These are phyloP conservation scores for Candida pseudoglaebosa DNA, from an alignment of 805 yeast genomes.

Conservation along the genomic window DNA sequence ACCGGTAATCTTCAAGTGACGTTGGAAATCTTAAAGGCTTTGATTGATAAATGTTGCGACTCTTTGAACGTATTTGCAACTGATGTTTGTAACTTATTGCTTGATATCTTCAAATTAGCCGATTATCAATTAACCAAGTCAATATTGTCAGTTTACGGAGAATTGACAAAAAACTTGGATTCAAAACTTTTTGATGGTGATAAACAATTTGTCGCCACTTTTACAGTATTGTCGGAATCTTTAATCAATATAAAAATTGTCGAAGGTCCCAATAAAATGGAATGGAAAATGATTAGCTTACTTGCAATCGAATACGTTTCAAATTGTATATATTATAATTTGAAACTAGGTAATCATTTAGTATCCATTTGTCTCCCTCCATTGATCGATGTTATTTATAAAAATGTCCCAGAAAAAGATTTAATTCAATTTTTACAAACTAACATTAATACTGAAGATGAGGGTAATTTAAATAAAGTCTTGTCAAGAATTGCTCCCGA, in stretches of 20 bases:
- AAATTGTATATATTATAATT: constrained; percentile 32
- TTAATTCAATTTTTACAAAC: constrained; percentile 22
- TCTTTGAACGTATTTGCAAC: constrained; percentile 80
- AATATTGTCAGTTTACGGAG: constrained; percentile 44
- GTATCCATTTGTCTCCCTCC: constrained; percentile 34
- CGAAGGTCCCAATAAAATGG: constrained; percentile 29
- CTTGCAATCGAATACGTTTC: constrained; percentile 38
- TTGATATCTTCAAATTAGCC: constrained; percentile 44
- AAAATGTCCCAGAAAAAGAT: constrained; percentile 14
- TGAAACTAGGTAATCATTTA: constrained; percentile 24
- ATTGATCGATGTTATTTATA: constrained; percentile 32
- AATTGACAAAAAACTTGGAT: constrained; percentile 47
- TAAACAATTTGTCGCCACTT: constrained; percentile 47
- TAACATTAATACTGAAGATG: constrained; percentile 24
- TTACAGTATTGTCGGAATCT: constrained; percentile 28
- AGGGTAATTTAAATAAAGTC: constrained; percentile 12
- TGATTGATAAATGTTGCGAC: constrained; percentile 73
- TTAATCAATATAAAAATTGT: constrained; percentile 15
- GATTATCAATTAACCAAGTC: constrained; percentile 63
- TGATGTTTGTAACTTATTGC: constrained; percentile 60
- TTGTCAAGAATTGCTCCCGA: constrained; percentile 26
- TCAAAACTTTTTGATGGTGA: constrained; percentile 66
- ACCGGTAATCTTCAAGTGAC: constrained; percentile 85
- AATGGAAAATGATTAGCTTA: constrained; percentile 45
- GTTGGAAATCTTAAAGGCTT: constrained; percentile 59